phyloP scores from a whole-genome alignment of 225 moss, liverwort and hornwort species.

The Asterella californica region DNA sequence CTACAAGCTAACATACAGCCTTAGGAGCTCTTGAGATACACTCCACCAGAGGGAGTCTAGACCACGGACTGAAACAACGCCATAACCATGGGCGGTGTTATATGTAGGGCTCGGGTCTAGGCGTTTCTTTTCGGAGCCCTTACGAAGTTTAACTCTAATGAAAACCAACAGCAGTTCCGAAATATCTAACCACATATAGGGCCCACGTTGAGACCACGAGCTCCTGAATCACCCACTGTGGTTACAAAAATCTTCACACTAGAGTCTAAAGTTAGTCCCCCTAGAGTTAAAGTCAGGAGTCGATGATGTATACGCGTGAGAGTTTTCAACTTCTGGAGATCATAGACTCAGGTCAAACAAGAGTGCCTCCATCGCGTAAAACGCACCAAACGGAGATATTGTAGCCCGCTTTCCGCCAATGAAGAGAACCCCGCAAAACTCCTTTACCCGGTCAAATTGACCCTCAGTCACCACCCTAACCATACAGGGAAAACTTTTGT shows the following conservation, averaged over 20 bases:
- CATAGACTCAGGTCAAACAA: not conserved
- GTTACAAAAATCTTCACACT: not conserved
- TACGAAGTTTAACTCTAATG: not conserved
- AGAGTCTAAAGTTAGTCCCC: not conserved
- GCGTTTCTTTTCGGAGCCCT: not conserved
- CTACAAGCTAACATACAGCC: too few relatives aligned
- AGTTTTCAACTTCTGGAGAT: not conserved
- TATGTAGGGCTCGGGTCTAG: not conserved
- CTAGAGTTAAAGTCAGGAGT: too few relatives aligned
- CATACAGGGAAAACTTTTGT: not conserved
- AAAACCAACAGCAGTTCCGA: not conserved
- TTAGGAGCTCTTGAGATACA: not conserved
- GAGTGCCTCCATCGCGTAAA: not conserved
- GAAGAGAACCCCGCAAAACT: not conserved
- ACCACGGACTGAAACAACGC: too few relatives aligned
- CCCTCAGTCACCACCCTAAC: not conserved
- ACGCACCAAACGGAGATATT: not conserved
- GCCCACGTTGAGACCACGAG: not conserved
- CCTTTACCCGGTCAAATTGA: not conserved
- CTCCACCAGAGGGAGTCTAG: not conserved
- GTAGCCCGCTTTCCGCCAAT: not conserved
- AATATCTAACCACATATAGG: not conserved
- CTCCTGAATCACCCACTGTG: not conserved
- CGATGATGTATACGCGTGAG: not conserved
- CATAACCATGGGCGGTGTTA: not conserved